Evolutionary conservation across 495 filamentous ascomycete species (phyloP).

Genomic region (Podospora pseudocomata): DNA sequence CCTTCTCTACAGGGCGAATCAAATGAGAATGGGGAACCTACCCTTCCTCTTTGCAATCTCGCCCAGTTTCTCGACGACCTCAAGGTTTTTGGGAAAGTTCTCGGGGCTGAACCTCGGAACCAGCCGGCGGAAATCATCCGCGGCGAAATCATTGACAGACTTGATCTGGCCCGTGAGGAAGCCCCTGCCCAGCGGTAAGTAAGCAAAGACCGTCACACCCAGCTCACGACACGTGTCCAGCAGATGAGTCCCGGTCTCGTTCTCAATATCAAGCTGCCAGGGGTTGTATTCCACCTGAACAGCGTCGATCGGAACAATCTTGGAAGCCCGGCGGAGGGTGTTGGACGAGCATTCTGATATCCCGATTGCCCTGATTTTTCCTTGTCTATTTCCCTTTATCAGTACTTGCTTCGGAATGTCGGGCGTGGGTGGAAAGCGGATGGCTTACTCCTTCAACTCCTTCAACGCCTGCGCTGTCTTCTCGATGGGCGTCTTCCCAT

Average conservation of each 20-base stretch:
- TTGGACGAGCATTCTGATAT: slow-evolving; percentile 69
- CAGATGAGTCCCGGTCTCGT: slow-evolving; percentile 50
- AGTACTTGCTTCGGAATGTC: background rate
- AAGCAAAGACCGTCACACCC: slow-evolving; percentile 67
- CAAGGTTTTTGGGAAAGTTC: slow-evolving; percentile 66
- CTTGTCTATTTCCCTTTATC: slow-evolving; percentile 54
- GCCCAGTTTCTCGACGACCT: slow-evolving; percentile 63
- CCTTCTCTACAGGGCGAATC: background rate
- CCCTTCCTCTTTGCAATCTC: slow-evolving; percentile 52
- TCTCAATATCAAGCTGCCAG: slow-evolving; percentile 59
- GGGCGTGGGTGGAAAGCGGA: background rate
- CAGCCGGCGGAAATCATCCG: slow-evolving; percentile 41
- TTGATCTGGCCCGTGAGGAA: slow-evolving; percentile 63
- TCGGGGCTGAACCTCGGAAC: slow-evolving; percentile 65
- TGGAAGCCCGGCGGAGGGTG: slow-evolving; percentile 67
- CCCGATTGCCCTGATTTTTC: slow-evolving; percentile 71
- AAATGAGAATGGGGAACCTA: background rate
- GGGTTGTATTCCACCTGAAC: slow-evolving; percentile 79
- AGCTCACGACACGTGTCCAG: slow-evolving; percentile 67
- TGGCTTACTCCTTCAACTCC: slow-evolving; percentile 18
- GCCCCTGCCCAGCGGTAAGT: slow-evolving; percentile 48
- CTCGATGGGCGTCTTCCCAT: slow-evolving; percentile 44
- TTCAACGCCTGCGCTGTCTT: slow-evolving; percentile 43
- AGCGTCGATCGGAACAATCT: slow-evolving; percentile 63
- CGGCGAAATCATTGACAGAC: slow-evolving; percentile 58